These are phyloP conservation scores for Penstemon newberryi DNA, from an alignment of 257 asterid species.

Conservation along the genomic window DNA sequence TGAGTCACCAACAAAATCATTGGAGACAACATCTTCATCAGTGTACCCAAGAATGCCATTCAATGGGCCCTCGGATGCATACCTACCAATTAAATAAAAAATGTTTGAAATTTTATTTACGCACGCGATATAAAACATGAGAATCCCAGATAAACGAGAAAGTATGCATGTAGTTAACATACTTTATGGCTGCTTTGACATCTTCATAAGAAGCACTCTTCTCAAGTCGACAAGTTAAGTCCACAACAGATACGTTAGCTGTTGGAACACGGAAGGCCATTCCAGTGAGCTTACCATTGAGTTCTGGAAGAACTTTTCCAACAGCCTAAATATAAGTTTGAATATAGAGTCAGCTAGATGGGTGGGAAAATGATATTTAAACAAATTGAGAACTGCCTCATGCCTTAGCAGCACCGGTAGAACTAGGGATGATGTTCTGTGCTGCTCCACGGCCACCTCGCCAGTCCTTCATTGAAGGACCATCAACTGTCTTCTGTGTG, in stretches of 20 bases:
- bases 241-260: conserved; percentile 86
- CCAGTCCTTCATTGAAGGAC: conserved; percentile 76
- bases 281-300: conserved; percentile 89
- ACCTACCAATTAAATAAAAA: conserved; percentile 39
- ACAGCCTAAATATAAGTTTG: conserved; percentile 56
- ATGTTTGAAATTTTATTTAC: neutral
- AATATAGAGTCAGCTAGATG: neutral
- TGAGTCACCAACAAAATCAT: conserved; percentile 83
- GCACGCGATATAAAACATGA: neutral
- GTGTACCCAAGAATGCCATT: conserved; percentile 92
- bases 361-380: neutral
- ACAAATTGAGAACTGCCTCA: neutral
- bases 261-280: conserved; percentile 97
- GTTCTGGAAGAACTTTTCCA: conserved; percentile 84
- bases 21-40: conserved; percentile 88
- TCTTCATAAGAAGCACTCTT: conserved; percentile 75
- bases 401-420: conserved; percentile 78
- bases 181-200: conserved; percentile 83
- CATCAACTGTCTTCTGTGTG: conserved; percentile 73
- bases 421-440: conserved; percentile 67
- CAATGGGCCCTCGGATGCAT: conserved; percentile 74
- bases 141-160: neutral
- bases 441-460: conserved; percentile 77
- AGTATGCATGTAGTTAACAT: conserved; percentile 28
- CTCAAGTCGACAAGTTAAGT: conserved; percentile 75